phyloP scores from a whole-genome alignment of 306 rosid species.

The Corylus avellana region DNA sequence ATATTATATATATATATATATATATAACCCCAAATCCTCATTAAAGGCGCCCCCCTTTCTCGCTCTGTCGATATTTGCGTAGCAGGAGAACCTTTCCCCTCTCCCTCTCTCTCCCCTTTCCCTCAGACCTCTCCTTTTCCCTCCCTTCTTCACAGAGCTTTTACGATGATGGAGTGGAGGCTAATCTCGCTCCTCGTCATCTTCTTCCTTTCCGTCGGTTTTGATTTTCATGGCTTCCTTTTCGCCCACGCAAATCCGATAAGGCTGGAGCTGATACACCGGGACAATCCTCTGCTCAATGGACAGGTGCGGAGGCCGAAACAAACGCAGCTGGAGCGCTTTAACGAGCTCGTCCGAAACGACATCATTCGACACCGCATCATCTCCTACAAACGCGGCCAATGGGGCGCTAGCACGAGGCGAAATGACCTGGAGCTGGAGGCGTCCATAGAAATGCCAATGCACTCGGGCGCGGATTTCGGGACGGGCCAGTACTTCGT shows the following conservation, averaged over 20 bases:
- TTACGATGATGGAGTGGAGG: constrained; percentile 21
- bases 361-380: constrained; percentile 34
- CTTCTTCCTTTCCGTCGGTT: constrained; percentile 28
- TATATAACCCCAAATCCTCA: constrained; percentile 7
- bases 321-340: constrained; percentile 8
- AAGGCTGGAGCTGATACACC: constrained; percentile 55
- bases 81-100: neutral
- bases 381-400: constrained; percentile 23
- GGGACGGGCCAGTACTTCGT: constrained; percentile 66
- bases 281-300: constrained; percentile 31
- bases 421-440: constrained; percentile 23
- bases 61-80: neutral
- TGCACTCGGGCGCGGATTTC: constrained; percentile 52
- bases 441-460: constrained; percentile 36
- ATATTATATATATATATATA: too few relatives aligned
- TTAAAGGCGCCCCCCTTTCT: constrained; percentile 32
- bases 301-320: neutral
- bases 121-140: too few relatives aligned
- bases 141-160: too few relatives aligned
- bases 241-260: neutral
- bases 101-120: too few relatives aligned
- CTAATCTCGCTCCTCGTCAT: constrained; percentile 8
- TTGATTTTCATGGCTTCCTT: constrained; percentile 12
- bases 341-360: constrained; percentile 38
- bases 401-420: neutral